phyloP scores from a whole-genome alignment of 2,329 filamentous ascomycete genomes.

The Talaromyces sp. region DNA sequence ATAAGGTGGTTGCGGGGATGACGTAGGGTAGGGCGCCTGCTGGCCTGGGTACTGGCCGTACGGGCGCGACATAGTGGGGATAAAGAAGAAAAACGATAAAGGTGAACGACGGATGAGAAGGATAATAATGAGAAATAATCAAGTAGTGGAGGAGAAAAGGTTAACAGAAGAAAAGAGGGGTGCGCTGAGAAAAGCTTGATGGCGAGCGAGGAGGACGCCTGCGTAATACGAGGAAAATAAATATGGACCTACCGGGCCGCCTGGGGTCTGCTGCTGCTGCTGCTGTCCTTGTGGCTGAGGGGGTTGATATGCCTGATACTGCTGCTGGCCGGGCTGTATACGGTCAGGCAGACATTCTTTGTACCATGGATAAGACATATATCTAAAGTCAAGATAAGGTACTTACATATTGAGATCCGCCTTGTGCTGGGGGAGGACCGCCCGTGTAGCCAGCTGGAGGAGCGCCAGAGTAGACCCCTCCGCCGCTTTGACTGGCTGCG shows the following conservation, averaged over 20 bases:
- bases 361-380: background rate
- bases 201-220: constrained; percentile 16
- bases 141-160: background rate
- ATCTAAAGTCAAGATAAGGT: background rate
- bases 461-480: constrained; percentile 32
- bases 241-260: constrained; percentile 35
- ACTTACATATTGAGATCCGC: constrained; percentile 52
- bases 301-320: constrained; percentile 56
- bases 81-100: constrained; percentile 17
- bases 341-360: background rate
- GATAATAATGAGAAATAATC: background rate
- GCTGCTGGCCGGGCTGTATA: constrained; percentile 22
- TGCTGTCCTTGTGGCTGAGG: constrained; percentile 23
- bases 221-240: constrained; percentile 2
- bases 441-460: constrained; percentile 39
- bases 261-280: constrained; percentile 22
- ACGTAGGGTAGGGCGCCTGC: constrained; percentile 37
- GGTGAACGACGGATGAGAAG: constrained; percentile 2
- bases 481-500: constrained; percentile 34
- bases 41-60: constrained; percentile 39
- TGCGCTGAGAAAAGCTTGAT: background rate
- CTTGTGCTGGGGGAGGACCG: constrained; percentile 36
- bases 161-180: constrained; percentile 1
- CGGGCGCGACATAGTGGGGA: constrained; percentile 33
- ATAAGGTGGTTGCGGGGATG: constrained; percentile 28